Evolutionary conservation across 2,329 filamentous ascomycete species (phyloP), one percentile per base, ranked within the genome.

Genomic region (Exophiala sideris): DNA sequence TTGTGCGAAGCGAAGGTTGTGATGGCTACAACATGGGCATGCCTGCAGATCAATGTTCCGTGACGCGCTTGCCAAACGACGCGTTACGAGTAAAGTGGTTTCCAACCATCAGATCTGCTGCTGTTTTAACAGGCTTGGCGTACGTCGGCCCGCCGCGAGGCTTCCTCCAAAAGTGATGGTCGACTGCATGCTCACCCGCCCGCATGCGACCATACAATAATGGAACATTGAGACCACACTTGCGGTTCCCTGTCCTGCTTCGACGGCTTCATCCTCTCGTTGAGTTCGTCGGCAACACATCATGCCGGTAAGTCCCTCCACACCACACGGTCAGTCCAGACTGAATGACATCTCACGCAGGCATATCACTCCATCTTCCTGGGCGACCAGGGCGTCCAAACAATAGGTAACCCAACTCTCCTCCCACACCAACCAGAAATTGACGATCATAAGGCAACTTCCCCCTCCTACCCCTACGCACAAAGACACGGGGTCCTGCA

Each of bases 281-380:
- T 29, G 18, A 35, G 24, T 12, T 21, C 34, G 50, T 35, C 18
- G 35, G 20, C 39, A 35, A 36, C 14, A 21, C 46, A 42, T 50
- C 33, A 54, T 54, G 52, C 52, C 52, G 18, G 52, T 54, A 32
- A 47, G 47, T 47, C 24, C 12, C 1, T 14, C 12, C 34, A 42
- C 9, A 14, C 36, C 12, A 7, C 14, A 5, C n/a, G 10, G 18
- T 9, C 21, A 8, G 34, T 7, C n/a, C 18, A 11, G 39, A 41
- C 10, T 5, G 11, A 24, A 46, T 60, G 45, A 58, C 55, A 45
- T 41, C 44, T 20, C 18, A 36, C 49, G 21, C 53, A 95, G 90
- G 92, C 92, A 76, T 97, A 96, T 82, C 95, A 97, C 81, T 95
- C 89, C 72, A 88, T 96, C 81, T 96, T 96, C 84, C 84, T 86